Evolutionary conservation across 495 filamentous ascomycete genomes (phyloP), one percentile per base, ranked within the genome.

Genomic region (Hyphodiscus hymeniophilus): DNA sequence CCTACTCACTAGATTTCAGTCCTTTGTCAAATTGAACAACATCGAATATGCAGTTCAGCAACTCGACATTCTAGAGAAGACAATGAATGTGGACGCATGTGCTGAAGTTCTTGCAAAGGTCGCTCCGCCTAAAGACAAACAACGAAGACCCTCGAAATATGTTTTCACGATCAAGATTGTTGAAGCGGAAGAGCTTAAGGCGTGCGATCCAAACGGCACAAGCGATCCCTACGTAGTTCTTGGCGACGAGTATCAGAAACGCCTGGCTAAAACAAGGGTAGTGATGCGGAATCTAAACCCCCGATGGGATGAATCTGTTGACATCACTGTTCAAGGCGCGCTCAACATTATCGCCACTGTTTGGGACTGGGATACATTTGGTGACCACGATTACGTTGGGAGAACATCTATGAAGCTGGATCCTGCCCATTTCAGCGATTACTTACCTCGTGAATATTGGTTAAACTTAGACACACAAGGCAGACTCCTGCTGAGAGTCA

Each of bases 121-220:
- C 35, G 69, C 76, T 18, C 79, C 81, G 22, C 76, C 81, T 0
- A 69, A 69, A 45, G 63, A 70, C 34, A 77, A 73, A 50, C 63
- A 76, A 22, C 79, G 80, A 58, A 80, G 74, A 54, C 70, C 74
- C 22, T 82, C 79, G 23, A 92, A 90, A 47, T 96, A 94, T 60
- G 88, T 97, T 40, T 99, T 99, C 63, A 97, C 94, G 1, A 90
- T 97, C 65, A 99, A 99, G 70, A 87, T 99, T 41, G 89, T 99
- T 23, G 94, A 99, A 59, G 94, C 85, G n/a, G 94, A 99, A 65
- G 94, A 97, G 56, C 66, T 99, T 52, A 97, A 95, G 62, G 89
- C 94, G 13, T 97, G 94, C 59, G 94, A 99, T 66, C 85, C 94
- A 50, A 89, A 84, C 56, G 94, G 94, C 44, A 76, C 80, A 48